Base-by-base conservation (phyloP, 1,284 basidiomycete genomes). In the Sphagnurus paluster region DNA sequence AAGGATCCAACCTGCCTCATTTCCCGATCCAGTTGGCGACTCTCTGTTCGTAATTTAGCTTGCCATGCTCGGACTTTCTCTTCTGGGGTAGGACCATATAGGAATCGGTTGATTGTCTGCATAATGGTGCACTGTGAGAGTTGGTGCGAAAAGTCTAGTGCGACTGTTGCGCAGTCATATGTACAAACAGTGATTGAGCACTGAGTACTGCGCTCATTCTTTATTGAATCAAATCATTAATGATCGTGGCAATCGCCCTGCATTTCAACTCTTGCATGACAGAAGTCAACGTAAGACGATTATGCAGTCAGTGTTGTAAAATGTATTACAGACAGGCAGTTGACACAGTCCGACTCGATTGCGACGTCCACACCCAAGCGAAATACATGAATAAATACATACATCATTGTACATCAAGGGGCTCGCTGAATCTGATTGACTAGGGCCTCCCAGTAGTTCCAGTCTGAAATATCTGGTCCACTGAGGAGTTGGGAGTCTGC, bases 11-110 rank as follows among this genome's bases (percentile, higher is more conserved):
- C 93, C 84, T 95, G 89, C 71, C 85, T 86, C 74, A 94, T 93
- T 72, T 97, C 94, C 67, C 92, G 76, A 57, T 98, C 95, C 44
- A 98, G 69, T 51, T 80, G 76, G 20, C 95, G 80, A 61, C 84
- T 77, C 67, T 98, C 90, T 44, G 79, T 66, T 39, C 90, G 84
- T 49, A 98, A 71, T 66, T 90, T 93, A 14, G 73, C 59, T 64
- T 97, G 93, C 95, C 95, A 98, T 68, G 80, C 76, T 40, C 86
- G 80, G 10, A 97, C 86, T 59, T 80, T 84, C 71, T 98, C 96
- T 67, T 98, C 93, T 26, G 95, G 87, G 0, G 93, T 90, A 14
- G 93, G 95, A 2, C 95, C 95, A 71, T 97, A 98, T 30, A 98
- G 70, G 66, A 95, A 94, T 40, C 90, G 83, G 59, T 90, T 92